Base-by-base conservation (phyloP, 2,329 filamentous ascomycete species). In the Sporothrix sp. region DNA sequence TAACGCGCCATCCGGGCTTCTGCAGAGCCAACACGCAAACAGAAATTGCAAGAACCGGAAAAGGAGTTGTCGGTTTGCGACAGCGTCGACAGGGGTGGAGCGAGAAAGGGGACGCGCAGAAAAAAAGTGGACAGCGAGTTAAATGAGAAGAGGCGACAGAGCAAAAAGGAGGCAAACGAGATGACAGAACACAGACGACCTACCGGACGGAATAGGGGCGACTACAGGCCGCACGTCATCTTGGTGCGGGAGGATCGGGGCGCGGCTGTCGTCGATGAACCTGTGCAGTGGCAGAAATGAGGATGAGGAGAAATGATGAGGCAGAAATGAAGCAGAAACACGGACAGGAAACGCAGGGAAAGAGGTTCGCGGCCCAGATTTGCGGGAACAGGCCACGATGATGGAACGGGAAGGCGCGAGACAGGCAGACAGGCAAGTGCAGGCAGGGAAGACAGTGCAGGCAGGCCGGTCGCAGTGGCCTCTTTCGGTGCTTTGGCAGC, bases 201-300 rank as follows among this genome's bases (percentile, higher is more conserved):
- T n/a, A n/a, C n/a, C n/a, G n/a, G n/a, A n/a, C n/a, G n/a, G 20
- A 43, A 14, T n/a, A 46, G 40, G 20, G 30, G 20, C 25, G 18
- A 43, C 33, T 39, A 52, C 18, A 46, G 46, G 42, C 52, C 54
- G 50, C 54, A 51, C 42, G 52, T 52, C 54, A 56, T 54, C 32
- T 36, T 52, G 48, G 30, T 16, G 21, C 20, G 33, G n/a, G 7
- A 28, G 28, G 51, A 27, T 48, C 35, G 33, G 14, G 25, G 38
- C 20, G 27, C n/a, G 21, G 27, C n/a, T 6, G 16, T 39, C 50
- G 51, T 27, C 14, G 23, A n/a, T n/a, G 23, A 13, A 28, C 38
- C 21, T 40, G 21, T n/a, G 42, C n/a, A 1, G 16, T 33, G 7
- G 11, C 10, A 9, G n/a, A n/a, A 23, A n/a, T 18, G 11, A 25